phyloP scores from a whole-genome alignment of 2,329 filamentous ascomycete species.

The Trichoderma simmonsii region DNA sequence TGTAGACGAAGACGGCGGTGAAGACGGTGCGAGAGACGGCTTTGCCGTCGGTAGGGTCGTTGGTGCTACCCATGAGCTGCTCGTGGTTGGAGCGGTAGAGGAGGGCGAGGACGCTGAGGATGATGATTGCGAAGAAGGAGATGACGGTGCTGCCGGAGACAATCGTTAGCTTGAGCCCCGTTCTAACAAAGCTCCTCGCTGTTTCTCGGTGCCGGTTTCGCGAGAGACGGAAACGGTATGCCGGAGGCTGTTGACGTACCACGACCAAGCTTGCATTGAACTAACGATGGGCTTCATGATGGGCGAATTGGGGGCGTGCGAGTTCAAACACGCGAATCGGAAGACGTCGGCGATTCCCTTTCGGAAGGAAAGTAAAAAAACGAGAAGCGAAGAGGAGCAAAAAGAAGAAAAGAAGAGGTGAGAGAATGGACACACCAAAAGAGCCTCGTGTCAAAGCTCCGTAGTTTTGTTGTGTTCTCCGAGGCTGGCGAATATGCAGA shows the following conservation, averaged over 20 bases:
- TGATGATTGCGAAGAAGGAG: slow-evolving; percentile 62
- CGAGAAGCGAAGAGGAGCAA: neutral
- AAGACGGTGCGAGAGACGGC: slow-evolving; percentile 85
- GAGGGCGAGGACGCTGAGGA: slow-evolving; percentile 61
- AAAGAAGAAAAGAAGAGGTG: neutral
- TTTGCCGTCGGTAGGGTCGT: slow-evolving; percentile 68
- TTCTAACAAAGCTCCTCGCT: neutral
- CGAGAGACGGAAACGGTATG: neutral
- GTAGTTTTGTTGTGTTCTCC: neutral
- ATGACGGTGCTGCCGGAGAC: slow-evolving; percentile 62
- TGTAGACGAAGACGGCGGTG: slow-evolving; percentile 82
- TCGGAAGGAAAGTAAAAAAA: neutral
- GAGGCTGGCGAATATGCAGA: neutral
- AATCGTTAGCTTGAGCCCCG: neutral
- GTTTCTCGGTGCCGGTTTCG: neutral
- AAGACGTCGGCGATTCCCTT: neutral
- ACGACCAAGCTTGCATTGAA: slow-evolving; percentile 90
- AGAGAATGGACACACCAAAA: neutral
- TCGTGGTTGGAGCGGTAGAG: slow-evolving; percentile 81
- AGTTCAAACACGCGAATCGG: neutral
- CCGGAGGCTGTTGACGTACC: slow-evolving; percentile 53
- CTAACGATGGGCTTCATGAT: slow-evolving; percentile 94
- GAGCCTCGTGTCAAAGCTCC: neutral
- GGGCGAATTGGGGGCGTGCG: slow-evolving; percentile 31
- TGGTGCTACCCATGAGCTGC: slow-evolving; percentile 72